Base-by-base conservation (phyloP, 75 land plant genomes). In the Sequoiadendron giganteum region DNA sequence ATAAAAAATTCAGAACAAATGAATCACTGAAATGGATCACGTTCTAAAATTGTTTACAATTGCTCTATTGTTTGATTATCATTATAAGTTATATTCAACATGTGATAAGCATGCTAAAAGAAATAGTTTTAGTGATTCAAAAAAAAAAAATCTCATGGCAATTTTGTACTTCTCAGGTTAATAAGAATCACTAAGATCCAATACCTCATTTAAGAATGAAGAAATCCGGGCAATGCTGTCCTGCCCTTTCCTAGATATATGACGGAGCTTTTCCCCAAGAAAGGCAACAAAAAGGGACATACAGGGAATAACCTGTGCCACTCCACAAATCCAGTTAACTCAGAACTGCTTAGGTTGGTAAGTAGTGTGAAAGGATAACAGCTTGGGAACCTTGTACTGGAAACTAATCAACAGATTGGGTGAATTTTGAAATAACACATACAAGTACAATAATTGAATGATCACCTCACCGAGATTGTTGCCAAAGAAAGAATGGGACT, bases 131-230 rank as follows among this genome's bases (percentile, higher is more conserved):
- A 82, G 14, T 11, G 0, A 47, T 82, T n/a, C 49, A 39, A n/a
- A 82, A 10, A 47, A n/a, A 82, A 1, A 47, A 82, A 82, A 82
- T 4, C 2, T 73, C 13, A 32, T 73, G 77, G 36, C 11, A 73
- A 73, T 11, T 30, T 32, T 13, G 34, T 11, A 73, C 9, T n/a
- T n/a, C 28, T 73, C 36, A 32, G 13, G 36, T 32, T 10, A 73
- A 73, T 8, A 30, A 73, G 32, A 73, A 32, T 8, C 3, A 32
- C 34, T 32, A 73, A 10, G 2, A 65, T 25, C 36, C 21, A 40
- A 76, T 32, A 98, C 99, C 99, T 98, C 99, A 88, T 97, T 98
- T n/a, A 98, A 84, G 88, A 95, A 98, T 5, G 96, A 91, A 47
- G 99, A 95, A 72, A 97, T 91, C 54, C 56, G 79, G 0, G 99